Percentiles rank a stretch among this genome's conserved stretches.
Evolutionary conservation across 164 flowering plant genomes (phyloP).

Genomic region (Liquidambar formosana): DNA sequence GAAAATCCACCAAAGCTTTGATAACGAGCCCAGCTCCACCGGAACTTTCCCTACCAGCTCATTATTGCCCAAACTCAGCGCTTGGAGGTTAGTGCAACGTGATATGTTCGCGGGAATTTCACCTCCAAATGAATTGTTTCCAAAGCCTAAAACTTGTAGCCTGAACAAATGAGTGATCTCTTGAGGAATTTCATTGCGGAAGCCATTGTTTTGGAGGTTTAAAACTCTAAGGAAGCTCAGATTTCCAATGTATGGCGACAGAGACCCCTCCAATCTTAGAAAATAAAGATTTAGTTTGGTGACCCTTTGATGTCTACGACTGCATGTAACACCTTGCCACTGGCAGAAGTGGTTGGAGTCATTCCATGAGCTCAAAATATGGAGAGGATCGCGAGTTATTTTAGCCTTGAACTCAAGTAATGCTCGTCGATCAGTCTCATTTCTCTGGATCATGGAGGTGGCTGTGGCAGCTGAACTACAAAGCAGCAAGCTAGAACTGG

Average conservation of each 20-base stretch:
- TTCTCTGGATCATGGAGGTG: background rate
- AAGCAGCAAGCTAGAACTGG: too few species aligned
- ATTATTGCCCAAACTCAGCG: background rate
- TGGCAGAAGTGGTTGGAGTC: conserved; percentile 23
- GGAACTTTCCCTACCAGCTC: conserved; percentile 24
- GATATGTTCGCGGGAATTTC: conserved; percentile 26
- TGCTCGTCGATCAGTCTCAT: conserved; percentile 13
- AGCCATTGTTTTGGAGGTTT: conserved; percentile 23
- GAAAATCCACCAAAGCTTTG: conserved; percentile 7
- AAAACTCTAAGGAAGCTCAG: conserved; percentile 20
- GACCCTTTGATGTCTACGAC: conserved; percentile 24
- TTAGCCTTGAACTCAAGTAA: conserved; percentile 17
- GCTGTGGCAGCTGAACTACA: background rate
- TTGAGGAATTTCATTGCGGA: conserved; percentile 22
- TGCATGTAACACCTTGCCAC: conserved; percentile 32
- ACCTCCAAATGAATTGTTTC: conserved; percentile 15
- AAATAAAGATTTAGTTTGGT: conserved; percentile 8
- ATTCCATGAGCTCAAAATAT: conserved; percentile 25
- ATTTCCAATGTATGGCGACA: conserved; percentile 30
- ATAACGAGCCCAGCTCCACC: conserved; percentile 16
- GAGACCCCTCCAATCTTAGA: conserved; percentile 6
- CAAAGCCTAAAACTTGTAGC: background rate
- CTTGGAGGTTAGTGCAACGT: conserved; percentile 16
- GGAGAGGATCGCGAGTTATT: conserved; percentile 16
- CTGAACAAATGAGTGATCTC: conserved; percentile 21